Percentiles rank a stretch among this genome's conserved stretches.
These are phyloP conservation scores for Daldinia sp. DNA, from an alignment of 2,329 filamentous ascomycete genomes.

Conservation along the genomic window DNA sequence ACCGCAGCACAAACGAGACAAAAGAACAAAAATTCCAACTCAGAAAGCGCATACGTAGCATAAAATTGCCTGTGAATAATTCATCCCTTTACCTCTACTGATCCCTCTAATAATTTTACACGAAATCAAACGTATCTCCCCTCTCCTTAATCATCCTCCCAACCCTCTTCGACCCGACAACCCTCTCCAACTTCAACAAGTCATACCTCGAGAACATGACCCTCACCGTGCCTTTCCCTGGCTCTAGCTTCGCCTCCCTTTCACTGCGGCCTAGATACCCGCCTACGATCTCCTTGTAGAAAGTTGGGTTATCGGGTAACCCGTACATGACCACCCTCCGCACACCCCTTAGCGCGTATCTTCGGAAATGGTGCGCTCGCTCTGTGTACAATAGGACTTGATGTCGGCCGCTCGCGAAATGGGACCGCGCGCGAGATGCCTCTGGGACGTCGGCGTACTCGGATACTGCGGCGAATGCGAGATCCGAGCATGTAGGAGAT, in stretches of 20 bases:
- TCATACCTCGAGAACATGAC: constrained; percentile 89
- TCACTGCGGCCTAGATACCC: constrained; percentile 70
- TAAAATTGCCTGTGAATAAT: background rate
- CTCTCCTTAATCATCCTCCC: constrained; percentile 84
- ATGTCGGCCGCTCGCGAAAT: constrained; percentile 86
- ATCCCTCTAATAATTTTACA: constrained; percentile 9
- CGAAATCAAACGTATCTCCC: constrained; percentile 92
- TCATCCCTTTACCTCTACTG: background rate
- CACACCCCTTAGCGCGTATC: constrained; percentile 84
- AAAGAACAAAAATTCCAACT: constrained; percentile 8
- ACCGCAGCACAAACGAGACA: constrained; percentile 6
- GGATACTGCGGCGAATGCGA: constrained; percentile 82
- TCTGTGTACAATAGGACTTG: constrained; percentile 90
- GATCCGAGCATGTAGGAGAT: constrained; percentile 60
- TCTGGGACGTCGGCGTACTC: constrained; percentile 86
- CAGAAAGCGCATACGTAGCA: background rate
- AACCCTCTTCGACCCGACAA: constrained; percentile 83
- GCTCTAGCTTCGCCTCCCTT: constrained; percentile 62
- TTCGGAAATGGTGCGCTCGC: constrained; percentile 93
- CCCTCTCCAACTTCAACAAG: constrained; percentile 83
- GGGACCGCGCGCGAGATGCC: constrained; percentile 82
- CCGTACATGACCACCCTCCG: constrained; percentile 88
- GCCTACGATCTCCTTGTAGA: constrained; percentile 79
- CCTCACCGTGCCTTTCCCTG: constrained; percentile 66
- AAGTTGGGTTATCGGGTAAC: constrained; percentile 84